Conservation (phyloP, 1,284 basidiomycete species). For the Marasmius sp. region DNA sequence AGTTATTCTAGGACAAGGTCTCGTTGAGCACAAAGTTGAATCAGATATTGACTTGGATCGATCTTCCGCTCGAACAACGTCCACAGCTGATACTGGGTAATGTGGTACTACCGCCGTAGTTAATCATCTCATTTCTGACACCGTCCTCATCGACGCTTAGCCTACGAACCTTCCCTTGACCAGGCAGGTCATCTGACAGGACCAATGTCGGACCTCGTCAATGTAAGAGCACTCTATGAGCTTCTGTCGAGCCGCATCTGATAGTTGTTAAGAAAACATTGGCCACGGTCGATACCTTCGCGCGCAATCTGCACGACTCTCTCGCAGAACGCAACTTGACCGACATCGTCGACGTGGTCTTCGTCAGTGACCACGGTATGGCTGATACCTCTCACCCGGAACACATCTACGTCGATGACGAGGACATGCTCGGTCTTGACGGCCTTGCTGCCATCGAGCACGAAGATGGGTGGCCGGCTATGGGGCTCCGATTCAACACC, state of each 20-base stretch:
- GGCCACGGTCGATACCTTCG: slow-evolving; percentile 70
- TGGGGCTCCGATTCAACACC: slow-evolving; percentile 74
- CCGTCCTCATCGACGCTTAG: slow-evolving; percentile 31
- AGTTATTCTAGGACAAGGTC: slow-evolving; percentile 51
- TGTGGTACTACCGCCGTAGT: slow-evolving; percentile 17
- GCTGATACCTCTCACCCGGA: slow-evolving; percentile 78
- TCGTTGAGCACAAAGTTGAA: slow-evolving; percentile 68
- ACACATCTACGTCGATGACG: slow-evolving; percentile 81
- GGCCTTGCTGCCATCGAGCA: slow-evolving; percentile 64
- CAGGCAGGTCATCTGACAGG: slow-evolving; percentile 82
- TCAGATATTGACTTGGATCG: slow-evolving; percentile 77
- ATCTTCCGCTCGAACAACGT: slow-evolving; percentile 64
- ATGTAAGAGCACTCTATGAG: slow-evolving; percentile 45
- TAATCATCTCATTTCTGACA: neutral
- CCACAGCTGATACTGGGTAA: slow-evolving; percentile 80
- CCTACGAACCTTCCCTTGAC: slow-evolving; percentile 76
- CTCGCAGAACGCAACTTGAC: slow-evolving; percentile 75
- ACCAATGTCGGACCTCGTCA: slow-evolving; percentile 70
- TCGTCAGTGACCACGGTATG: slow-evolving; percentile 95
- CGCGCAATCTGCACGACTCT: slow-evolving; percentile 62
- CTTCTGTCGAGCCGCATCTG: neutral
- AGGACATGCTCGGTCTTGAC: slow-evolving; percentile 76
- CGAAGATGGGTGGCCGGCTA: slow-evolving; percentile 85
- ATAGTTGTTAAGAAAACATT: slow-evolving; percentile 56
- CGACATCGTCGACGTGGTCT: slow-evolving; percentile 84